These are phyloP conservation scores for Prototheca cutis DNA, from an alignment of 163 green algal genomes.

Conservation along the genomic window DNA sequence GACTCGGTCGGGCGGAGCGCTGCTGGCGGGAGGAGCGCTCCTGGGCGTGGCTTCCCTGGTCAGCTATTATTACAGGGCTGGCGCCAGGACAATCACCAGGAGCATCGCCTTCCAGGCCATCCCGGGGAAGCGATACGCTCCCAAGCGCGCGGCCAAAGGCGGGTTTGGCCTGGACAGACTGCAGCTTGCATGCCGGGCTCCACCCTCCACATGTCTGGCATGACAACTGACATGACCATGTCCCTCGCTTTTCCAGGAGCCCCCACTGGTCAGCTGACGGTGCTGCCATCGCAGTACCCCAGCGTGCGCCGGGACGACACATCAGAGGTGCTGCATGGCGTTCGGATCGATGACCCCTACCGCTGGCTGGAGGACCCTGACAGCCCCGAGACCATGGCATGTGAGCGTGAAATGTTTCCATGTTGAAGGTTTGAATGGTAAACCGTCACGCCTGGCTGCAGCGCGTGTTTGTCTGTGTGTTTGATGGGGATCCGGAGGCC, in stretches of 20 bases:
- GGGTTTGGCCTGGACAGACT: no score
- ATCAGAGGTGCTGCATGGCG: conserved; percentile 54
- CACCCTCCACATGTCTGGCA: no score
- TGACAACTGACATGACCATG: no score
- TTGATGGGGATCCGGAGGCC: no score
- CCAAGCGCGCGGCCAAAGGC: no score
- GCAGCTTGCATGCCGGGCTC: no score
- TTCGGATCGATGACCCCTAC: conserved; percentile 67
- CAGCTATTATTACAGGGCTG: neutral
- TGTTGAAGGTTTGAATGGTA: no score
- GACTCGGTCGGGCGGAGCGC: no score
- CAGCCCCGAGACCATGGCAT: conserved; percentile 36
- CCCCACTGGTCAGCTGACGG: neutral
- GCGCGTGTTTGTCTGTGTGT: no score
- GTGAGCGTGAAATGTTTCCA: neutral
- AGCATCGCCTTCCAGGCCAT: neutral
- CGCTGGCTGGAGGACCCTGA: conserved; percentile 88
- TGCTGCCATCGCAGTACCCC: conserved; percentile 2
- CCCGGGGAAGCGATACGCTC: neutral
- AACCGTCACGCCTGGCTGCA: no score
- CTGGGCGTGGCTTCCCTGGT: neutral
- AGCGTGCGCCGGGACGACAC: conserved; percentile 39
- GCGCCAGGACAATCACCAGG: neutral
- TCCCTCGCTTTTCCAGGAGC: neutral
- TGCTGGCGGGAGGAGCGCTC: neutral